Percentiles rank a stretch among this genome's conserved stretches.
Conservation (phyloP, 164 flowering plant species). For the Berberis vulgaris region DNA sequence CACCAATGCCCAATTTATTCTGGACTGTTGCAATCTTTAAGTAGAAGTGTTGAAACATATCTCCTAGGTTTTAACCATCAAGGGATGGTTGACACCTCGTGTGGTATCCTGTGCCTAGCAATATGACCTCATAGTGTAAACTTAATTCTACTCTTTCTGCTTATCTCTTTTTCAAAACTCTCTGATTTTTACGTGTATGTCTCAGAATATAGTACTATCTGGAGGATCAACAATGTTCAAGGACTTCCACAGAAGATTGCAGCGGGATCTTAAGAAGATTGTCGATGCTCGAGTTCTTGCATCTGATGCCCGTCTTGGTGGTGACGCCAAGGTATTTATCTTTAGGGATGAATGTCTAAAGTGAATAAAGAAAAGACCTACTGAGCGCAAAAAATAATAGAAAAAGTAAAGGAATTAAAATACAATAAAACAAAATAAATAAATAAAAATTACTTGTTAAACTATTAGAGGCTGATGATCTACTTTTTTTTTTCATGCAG, state of each 20-base stretch:
- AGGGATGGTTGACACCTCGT: too few species aligned
- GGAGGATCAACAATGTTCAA: constrained; percentile 99
- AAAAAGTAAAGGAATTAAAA: too few species aligned
- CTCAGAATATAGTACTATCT: constrained; percentile 90
- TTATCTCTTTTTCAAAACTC: not conserved
- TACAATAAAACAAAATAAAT: too few species aligned
- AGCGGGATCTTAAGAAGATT: constrained; percentile 91
- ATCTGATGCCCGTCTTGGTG: constrained; percentile 65
- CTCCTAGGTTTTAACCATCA: too few species aligned
- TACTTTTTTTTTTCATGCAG: constrained; percentile 25
- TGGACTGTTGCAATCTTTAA: too few species aligned
- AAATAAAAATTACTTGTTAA: too few species aligned
- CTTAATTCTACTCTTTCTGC: too few species aligned
- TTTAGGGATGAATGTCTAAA: not conserved
- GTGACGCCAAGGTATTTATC: constrained; percentile 59
- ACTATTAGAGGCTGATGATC: not conserved
- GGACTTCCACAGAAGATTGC: constrained; percentile 88
- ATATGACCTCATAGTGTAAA: too few species aligned
- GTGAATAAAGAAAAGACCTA: not conserved
- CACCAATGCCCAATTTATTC: too few species aligned
- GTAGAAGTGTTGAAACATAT: too few species aligned
- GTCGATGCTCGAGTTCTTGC: constrained; percentile 82
- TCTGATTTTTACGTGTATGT: not conserved
- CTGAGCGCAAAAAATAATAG: too few species aligned
- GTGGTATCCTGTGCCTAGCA: too few species aligned